Percentiles rank a stretch among this genome's conserved stretches.
phyloP scores from a whole-genome alignment of 371 early-diverging fungal genomes.

The Catenaria anguillulae region DNA sequence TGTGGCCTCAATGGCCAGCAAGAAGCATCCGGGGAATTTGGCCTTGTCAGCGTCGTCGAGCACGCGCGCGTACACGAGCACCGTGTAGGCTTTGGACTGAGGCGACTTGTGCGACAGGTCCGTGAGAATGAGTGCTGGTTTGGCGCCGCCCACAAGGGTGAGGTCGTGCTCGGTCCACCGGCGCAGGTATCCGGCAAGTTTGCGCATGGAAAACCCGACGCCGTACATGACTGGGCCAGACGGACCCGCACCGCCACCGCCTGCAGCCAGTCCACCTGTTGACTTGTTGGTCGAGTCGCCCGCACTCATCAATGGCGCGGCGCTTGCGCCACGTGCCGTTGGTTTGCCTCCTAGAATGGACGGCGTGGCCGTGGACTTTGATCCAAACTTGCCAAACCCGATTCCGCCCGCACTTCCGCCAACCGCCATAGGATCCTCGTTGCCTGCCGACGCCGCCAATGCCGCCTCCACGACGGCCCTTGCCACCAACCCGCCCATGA shows the following conservation, averaged over 20 bases:
- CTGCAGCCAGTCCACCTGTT: no score
- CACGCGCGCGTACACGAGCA: neutral
- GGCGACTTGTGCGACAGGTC: neutral
- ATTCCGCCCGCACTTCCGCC: no score
- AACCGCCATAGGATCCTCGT: no score
- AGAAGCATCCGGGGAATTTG: neutral
- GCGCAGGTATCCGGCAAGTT: no score
- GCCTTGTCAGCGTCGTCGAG: neutral
- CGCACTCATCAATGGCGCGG: no score
- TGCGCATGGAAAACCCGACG: no score
- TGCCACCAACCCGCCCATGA: neutral
- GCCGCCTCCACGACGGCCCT: neutral
- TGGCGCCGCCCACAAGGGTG: neutral
- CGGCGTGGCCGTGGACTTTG: neutral
- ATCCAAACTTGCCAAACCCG: neutral
- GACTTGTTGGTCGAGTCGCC: no score
- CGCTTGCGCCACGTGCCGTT: neutral
- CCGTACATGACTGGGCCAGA: no score
- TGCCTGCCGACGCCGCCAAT: no score
- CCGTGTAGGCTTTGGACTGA: neutral
- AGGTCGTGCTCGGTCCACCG: no score
- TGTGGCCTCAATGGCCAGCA: neutral
- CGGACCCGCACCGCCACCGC: no score
- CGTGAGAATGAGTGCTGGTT: neutral
- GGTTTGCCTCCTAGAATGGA: no score